Percentiles rank a stretch among this genome's conserved stretches.
Conservation (phyloP, 192 early-diverging fungal genomes). For the Spizellomyces sp. region DNA sequence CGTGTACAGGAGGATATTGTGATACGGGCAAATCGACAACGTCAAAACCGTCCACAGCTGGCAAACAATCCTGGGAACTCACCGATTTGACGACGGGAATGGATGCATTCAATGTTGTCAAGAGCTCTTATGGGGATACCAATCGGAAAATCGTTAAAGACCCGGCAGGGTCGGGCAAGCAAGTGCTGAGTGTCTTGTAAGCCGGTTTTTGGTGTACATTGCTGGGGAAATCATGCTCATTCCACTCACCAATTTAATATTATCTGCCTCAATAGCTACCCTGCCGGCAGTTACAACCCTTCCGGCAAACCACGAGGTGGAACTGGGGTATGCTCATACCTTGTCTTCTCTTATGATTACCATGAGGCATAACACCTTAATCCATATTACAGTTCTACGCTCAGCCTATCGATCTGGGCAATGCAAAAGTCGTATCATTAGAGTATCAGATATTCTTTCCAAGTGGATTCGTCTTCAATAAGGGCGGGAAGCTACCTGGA, state of each 20-base stretch:
- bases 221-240: neutral
- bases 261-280: constrained; percentile 24
- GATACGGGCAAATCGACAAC: constrained; percentile 15
- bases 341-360: constrained; percentile 1
- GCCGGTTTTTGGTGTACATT: neutral
- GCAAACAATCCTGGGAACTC: constrained; percentile 5
- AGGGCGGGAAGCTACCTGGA: constrained; percentile 63
- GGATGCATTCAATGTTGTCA: constrained; percentile 12
- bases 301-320: constrained; percentile 21
- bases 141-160: constrained; percentile 29
- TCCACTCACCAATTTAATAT: no score
- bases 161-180: constrained; percentile 16
- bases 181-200: constrained; percentile 33
- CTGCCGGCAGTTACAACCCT: constrained; percentile 28
- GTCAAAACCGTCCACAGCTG: neutral
- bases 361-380: neutral
- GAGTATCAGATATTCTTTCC: constrained; percentile 52
- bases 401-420: constrained; percentile 22
- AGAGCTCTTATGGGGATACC: constrained; percentile 13
- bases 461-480: constrained; percentile 54
- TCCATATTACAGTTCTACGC: constrained; percentile 27
- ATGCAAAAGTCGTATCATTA: constrained; percentile 30
- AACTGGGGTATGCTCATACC: constrained; percentile 17
- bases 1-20: constrained; percentile 28
- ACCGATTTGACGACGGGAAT: constrained; percentile 4